Conservation (phyloP, 805 yeast species). For the Hanseniaspora meyeri region DNA sequence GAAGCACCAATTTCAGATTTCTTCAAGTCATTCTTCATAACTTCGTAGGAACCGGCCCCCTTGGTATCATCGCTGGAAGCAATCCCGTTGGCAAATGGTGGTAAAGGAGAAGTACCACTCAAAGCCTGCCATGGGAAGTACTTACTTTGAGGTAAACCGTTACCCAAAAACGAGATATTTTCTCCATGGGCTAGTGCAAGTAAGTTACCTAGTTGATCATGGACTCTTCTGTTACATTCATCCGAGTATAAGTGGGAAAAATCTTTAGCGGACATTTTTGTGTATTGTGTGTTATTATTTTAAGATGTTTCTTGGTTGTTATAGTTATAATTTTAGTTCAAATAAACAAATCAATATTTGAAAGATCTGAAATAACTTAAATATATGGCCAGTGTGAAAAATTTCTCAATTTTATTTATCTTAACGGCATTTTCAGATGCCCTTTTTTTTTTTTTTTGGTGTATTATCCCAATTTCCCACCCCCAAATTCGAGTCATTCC, state of each 20-base stretch:
- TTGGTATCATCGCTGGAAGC: conserved; percentile 33
- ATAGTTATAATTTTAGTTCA: no score
- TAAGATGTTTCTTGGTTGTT: no score
- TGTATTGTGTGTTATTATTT: background rate
- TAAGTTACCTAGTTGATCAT: conserved; percentile 80
- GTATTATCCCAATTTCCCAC: no score
- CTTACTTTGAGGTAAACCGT: conserved; percentile 85
- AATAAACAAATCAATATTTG: no score
- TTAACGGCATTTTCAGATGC: no score
- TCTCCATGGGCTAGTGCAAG: conserved; percentile 65
- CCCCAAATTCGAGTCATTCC: no score
- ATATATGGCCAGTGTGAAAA: no score
- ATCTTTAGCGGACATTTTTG: conserved; percentile 43
- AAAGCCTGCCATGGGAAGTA: conserved; percentile 85
- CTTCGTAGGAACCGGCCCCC: conserved; percentile 20
- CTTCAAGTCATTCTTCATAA: conserved; percentile 30
- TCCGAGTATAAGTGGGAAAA: conserved; percentile 63
- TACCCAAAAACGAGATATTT: conserved; percentile 76
- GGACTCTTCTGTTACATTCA: conserved; percentile 64
- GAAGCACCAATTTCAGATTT: conserved; percentile 26
- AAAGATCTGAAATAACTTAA: no score
- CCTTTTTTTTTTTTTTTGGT: no score
- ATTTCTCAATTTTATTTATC: no score
- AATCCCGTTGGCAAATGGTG: conserved; percentile 71
- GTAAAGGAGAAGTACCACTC: conserved; percentile 56